phyloP scores from a whole-genome alignment of 108 stramenopile genomes.

The Pinguiococcus pyrenoidosus region DNA sequence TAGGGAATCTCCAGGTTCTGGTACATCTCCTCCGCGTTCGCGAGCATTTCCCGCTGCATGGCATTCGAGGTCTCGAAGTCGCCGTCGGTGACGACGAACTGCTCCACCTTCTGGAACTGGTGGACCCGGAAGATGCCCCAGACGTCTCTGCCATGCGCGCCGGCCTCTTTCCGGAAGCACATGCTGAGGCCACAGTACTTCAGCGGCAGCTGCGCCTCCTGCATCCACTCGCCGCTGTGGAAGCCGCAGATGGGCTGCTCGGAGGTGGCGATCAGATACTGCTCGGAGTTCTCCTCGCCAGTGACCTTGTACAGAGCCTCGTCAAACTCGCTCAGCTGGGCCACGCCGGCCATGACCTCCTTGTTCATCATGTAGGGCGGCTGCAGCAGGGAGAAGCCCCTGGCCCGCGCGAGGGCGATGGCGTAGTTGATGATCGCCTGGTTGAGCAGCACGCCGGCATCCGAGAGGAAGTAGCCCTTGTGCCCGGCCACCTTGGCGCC shows the following conservation, averaged over 20 bases:
- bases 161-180: constrained; percentile 99
- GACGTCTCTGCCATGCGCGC: constrained; percentile 87
- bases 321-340: constrained; percentile 98
- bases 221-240: constrained; percentile 86
- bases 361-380: constrained; percentile 99
- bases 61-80: constrained; percentile 70
- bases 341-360: constrained; percentile 98
- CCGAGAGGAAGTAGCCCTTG: constrained; percentile 93
- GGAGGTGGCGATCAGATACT: constrained; percentile 97
- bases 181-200: constrained; percentile 91
- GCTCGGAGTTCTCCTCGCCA: constrained; percentile 78
- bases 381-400: constrained; percentile 76
- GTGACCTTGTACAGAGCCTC: constrained; percentile 97
- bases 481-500: constrained; percentile 89
- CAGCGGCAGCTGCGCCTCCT: constrained; percentile 26
- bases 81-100: constrained; percentile 88
- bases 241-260: constrained; percentile 99
- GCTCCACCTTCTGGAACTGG: constrained; percentile 99
- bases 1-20: constrained; percentile 83
- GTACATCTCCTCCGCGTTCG: constrained; percentile 85
- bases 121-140: constrained; percentile 99
- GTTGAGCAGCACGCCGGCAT: constrained; percentile 88
- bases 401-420: constrained; percentile 74
- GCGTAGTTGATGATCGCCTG: constrained; percentile 97
- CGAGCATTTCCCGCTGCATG: constrained; percentile 64